phyloP scores from a whole-genome alignment of 352 stramenopile species.

The Pythium biforme region DNA sequence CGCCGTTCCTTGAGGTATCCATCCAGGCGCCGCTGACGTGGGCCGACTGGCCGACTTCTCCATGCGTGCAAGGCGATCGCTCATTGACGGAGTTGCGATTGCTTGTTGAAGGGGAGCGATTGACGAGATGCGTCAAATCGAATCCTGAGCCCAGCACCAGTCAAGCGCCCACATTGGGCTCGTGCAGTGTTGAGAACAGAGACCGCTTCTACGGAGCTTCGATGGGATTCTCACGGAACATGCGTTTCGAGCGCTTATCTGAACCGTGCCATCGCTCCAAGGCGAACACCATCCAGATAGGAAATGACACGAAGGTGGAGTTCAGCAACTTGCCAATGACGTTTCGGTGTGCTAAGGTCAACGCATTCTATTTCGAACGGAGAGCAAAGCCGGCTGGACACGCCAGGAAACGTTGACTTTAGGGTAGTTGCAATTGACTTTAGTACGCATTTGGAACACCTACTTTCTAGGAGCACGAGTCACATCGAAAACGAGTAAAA shows the following conservation, averaged over 20 bases:
- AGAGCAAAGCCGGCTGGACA: too few species aligned
- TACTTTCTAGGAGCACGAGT: not conserved
- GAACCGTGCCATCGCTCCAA: too few species aligned
- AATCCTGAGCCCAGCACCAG: too few species aligned
- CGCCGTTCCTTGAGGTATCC: slow-evolving; percentile 1
- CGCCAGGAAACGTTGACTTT: too few species aligned
- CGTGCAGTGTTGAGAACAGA: not conserved
- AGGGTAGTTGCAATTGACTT: slow-evolving; percentile 1
- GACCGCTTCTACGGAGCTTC: not conserved
- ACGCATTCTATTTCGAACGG: too few species aligned
- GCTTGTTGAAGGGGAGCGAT: slow-evolving; percentile 4
- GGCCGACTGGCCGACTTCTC: not conserved
- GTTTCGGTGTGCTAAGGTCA: too few species aligned
- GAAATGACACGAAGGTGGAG: too few species aligned
- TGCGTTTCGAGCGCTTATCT: too few species aligned
- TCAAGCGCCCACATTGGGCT: not conserved
- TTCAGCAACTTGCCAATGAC: too few species aligned
- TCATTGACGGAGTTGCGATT: slow-evolving; percentile 1
- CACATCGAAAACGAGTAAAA: not conserved
- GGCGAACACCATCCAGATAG: too few species aligned
- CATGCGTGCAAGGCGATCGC: not conserved
- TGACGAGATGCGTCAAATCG: not conserved
- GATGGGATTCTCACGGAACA: too few species aligned
- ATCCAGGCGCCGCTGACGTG: not conserved
- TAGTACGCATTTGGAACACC: not conserved